Base-by-base conservation (phyloP, 1,139 yeast genomes). In the Suhomyces bolitotheri region DNA sequence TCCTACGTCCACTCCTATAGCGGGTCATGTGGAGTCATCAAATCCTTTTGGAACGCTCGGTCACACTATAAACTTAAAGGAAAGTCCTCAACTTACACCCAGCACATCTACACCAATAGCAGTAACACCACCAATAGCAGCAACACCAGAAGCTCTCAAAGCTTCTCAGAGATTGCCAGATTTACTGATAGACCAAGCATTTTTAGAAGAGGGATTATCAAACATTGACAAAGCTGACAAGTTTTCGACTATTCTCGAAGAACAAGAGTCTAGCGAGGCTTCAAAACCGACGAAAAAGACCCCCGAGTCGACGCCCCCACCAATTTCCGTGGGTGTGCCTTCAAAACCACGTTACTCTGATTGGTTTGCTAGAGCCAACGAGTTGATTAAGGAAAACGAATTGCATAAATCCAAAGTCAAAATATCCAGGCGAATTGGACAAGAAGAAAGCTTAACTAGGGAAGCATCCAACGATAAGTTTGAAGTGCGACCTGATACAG, bases 1-100 rank as follows among this genome's bases (percentile, higher is more conserved):
- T 16, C 31, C 41, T 5, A 49, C 60, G 1, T 55, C 61, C 7
- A 55, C 61, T 0, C 60, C 61, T 1, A 41, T 51, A 7, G 50
- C 48, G 6, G 27, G 26, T 9, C 32, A 26, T 5, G 8, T 17
- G 8, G 22, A 23, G 12, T 10, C 27, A 4, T 15, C 25, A n/a
- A 34, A 21, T 8, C 29, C 40, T 4, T 27, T 33, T 16, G 40
- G 33, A 6, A 4, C 25, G 11, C 20, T 17, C 8, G 8, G 21
- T 5, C 7, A n/a, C 3, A 7, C 23, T 4, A 25, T 21, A 15
- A 15, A 16, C 16, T 4, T 7, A 7, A 17, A 6, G 6, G 20
- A 17, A 17, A 8, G 7, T 8, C 8, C 20, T 17, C n/a, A n/a
- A n/a, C n/a, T n/a, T n/a, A n/a, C n/a, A n/a, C n/a, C n/a, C n/a